Evolutionary conservation across 345 rosid species (phyloP).

Genomic region (Pistacia atlantica): DNA sequence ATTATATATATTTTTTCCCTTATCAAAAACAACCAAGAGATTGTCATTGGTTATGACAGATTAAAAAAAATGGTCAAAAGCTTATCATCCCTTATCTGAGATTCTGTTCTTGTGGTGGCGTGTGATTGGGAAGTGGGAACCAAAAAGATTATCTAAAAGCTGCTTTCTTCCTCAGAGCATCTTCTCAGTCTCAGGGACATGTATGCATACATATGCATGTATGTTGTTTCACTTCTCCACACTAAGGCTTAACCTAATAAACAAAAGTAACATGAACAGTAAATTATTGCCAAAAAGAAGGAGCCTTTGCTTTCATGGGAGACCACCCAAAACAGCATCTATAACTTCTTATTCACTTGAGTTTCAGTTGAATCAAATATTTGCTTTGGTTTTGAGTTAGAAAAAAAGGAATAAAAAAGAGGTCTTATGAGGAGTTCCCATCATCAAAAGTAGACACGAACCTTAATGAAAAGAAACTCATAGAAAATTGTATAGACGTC

Average conservation of each 20-base stretch:
- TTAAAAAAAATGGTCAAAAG: conserved; percentile 36
- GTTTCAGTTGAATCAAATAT: conserved; percentile 1
- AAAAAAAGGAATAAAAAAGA: conserved; percentile 20
- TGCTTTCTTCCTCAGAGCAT: conserved; percentile 51
- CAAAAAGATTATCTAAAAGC: conserved; percentile 50
- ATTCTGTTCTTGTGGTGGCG: conserved; percentile 66
- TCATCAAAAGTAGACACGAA: conserved; percentile 22
- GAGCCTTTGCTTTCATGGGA: conserved; percentile 14
- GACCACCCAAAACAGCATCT: conserved; percentile 31
- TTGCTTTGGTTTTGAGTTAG: conserved; percentile 21
- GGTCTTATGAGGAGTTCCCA: conserved; percentile 12
- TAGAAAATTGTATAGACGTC: conserved; percentile 23
- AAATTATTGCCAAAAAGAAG: conserved; percentile 1
- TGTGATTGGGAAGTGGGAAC: conserved; percentile 60
- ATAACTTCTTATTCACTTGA: conserved; percentile 18
- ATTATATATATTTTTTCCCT: background rate
- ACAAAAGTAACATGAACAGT: conserved; percentile 20
- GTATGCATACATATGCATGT: conserved; percentile 20
- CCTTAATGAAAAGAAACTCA: conserved; percentile 27
- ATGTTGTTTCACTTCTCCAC: conserved; percentile 27
- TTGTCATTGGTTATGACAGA: conserved; percentile 29
- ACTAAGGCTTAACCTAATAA: background rate
- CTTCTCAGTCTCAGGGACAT: conserved; percentile 33
- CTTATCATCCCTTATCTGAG: conserved; percentile 55
- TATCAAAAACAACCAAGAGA: conserved; percentile 25